These are phyloP conservation scores for Filobasidium uniguttulatum DNA, from an alignment of 1,284 basidiomycete species.

Conservation along the genomic window DNA sequence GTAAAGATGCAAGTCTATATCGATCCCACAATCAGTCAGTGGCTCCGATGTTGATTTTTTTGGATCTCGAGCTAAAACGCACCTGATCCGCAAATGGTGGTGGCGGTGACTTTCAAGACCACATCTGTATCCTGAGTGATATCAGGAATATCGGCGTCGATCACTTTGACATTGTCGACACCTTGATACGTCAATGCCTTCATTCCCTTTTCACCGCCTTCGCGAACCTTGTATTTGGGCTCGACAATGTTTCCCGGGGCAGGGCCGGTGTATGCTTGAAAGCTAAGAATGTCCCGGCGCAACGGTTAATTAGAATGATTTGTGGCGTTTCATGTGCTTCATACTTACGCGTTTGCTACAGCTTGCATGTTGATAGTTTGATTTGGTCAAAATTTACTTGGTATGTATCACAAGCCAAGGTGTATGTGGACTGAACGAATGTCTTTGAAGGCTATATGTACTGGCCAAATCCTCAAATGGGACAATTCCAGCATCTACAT, in stretches of 20 bases:
- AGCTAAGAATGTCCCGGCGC: neutral
- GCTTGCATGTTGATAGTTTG: slow-evolving; percentile 18
- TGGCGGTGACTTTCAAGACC: slow-evolving; percentile 53
- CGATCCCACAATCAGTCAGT: slow-evolving; percentile 37
- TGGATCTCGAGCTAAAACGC: no score
- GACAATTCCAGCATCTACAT: no score
- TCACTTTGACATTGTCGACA: slow-evolving; percentile 38
- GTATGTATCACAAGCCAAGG: no score
- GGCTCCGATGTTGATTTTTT: neutral
- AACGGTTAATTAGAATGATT: neutral
- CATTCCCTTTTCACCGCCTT: slow-evolving; percentile 36
- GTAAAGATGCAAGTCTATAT: slow-evolving; percentile 56
- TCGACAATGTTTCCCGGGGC: slow-evolving; percentile 9
- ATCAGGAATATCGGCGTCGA: slow-evolving; percentile 51
- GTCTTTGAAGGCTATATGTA: no score
- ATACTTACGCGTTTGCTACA: slow-evolving; percentile 5
- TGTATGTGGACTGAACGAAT: no score
- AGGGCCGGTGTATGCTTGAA: slow-evolving; percentile 10
- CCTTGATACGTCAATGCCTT: slow-evolving; percentile 60
- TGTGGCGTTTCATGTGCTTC: neutral
- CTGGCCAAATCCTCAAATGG: no score
- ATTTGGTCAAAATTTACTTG: no score
- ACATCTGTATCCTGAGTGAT: slow-evolving; percentile 55
- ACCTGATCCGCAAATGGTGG: slow-evolving; percentile 49
- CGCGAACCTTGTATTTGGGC: slow-evolving; percentile 25